Base-by-base conservation (phyloP, 1,284 basidiomycete species). In the Marasmius sp. region DNA sequence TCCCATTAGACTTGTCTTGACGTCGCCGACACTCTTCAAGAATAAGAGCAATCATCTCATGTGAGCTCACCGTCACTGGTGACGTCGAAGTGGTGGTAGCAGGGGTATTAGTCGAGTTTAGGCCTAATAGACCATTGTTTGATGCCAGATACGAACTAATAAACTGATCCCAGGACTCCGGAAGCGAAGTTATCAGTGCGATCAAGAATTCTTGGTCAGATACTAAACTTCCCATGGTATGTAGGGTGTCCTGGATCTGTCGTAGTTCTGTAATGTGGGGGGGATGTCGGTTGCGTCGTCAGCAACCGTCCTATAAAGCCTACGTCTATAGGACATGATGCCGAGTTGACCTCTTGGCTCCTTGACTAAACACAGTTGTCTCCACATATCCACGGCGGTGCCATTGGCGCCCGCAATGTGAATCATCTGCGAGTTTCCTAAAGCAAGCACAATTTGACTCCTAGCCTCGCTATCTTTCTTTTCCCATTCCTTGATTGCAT, bases 111-210 rank as follows among this genome's bases (percentile, higher is more conserved):
- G 9, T 41, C 9, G 39, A 41, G 16, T 41, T 41, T 41, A 16
- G n/a, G 11, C 18, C 11, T 18, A 33, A 18, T 20, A 20, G n/a
- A 9, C n/a, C 48, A 50, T 57, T 57, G 14, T 51, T 41, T 10
- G 56, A 33, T 11, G 41, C 63, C 22, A 64, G 18, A 27, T 64
- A 58, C 6, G 63, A 58, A 57, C 63, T 64, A 36, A 60, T 64
- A 57, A 72, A 72, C 18, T 39, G 22, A 27, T 71, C 61, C 71
- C 71, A 73, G 12, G 61, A 61, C 37, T 66, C 64, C 10, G 69
- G 70, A 12, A 73, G 64, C 11, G 66, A 67, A 11, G 66, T 66
- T 14, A 71, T 58, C 34, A 72, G 58, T 9, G 57, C 60, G 22
- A 65, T 65, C 7, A 64, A 50, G 62, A 73, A 72, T 10, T 72